Base-by-base conservation (phyloP, 2,329 filamentous ascomycete species). In the Alternaria gaisen region DNA sequence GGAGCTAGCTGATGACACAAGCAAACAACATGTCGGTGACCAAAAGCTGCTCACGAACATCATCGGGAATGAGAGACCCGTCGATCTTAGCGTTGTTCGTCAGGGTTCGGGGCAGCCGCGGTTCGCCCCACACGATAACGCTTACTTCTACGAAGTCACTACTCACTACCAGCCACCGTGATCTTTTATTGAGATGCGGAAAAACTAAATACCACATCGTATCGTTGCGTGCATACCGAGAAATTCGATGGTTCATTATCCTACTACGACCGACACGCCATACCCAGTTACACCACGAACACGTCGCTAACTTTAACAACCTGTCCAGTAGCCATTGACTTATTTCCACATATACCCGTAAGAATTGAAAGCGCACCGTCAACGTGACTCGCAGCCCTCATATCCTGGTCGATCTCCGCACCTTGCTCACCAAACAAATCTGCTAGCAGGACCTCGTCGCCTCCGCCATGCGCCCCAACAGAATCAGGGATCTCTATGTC, bases 341-440 rank as follows among this genome's bases (percentile, higher is more conserved):
- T 79, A 56, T 88, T 88, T 0, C 86, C 86, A 5, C 85, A 86
- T 50, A 88, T 86, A 0, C 86, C 87, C 0, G 86, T 88, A 57
- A 88, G 63, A 34, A 88, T 88, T 0, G 85, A 87, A 56, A 85
- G 76, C 0, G 86, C 86, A 0, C 87, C 87, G 60, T 88, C 86
- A 4, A 88, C 68, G 68, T 88, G 86, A 58, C 83, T 86, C 2
- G 86, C 87, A 0, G 86, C 86, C 1, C 86, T 79, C 74, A 82
- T 83, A 82, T 76, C 84, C 79, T 68, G 51, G 44, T 70, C 30
- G 18, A 71, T 72, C 16, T 88, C 85, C 11, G 82, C 80, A 1
- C 82, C 80, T 0, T 81, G 79, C 63, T 83, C 82, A 0, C 86
- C 86, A 68, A 89, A 88, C 11, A 89, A 56, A 65, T 89, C 86